Percentiles rank a stretch among this genome's conserved stretches.
Conservation (phyloP, 495 filamentous ascomycete species). For the Aspergillus panamensis region DNA sequence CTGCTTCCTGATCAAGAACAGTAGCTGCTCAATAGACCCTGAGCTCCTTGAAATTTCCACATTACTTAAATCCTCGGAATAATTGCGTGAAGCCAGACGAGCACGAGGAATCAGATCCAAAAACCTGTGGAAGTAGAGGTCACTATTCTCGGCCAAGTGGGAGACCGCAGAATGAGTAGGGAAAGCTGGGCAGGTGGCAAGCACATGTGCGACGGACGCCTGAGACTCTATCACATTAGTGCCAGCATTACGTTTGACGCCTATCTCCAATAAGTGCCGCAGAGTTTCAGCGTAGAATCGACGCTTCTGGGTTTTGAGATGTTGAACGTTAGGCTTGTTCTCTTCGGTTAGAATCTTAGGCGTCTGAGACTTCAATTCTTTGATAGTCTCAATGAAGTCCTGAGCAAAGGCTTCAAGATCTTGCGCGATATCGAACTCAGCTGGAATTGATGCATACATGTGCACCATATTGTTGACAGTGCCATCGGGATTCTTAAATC, state of each 20-base stretch:
- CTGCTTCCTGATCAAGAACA: slow-evolving; percentile 66
- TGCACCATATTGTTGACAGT: slow-evolving; percentile 63
- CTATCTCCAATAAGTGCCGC: slow-evolving; percentile 79
- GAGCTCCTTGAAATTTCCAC: slow-evolving; percentile 73
- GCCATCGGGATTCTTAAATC: slow-evolving; percentile 64
- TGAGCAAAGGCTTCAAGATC: slow-evolving; percentile 64
- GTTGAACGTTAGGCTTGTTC: slow-evolving; percentile 73
- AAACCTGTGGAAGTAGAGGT: slow-evolving; percentile 74
- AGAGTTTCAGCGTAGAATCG: slow-evolving; percentile 85
- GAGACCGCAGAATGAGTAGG: slow-evolving; percentile 20
- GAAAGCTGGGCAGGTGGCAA: slow-evolving; percentile 51
- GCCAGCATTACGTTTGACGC: slow-evolving; percentile 75
- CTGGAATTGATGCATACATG: slow-evolving; percentile 49
- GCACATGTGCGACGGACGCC: slow-evolving; percentile 60
- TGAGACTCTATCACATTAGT: slow-evolving; percentile 67
- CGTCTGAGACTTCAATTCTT: slow-evolving; percentile 73
- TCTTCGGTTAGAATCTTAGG: slow-evolving; percentile 73
- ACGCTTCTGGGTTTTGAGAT: slow-evolving; percentile 87
- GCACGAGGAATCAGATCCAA: slow-evolving; percentile 67
- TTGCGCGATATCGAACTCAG: slow-evolving; percentile 51
- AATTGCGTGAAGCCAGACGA: slow-evolving; percentile 60
- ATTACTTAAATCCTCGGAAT: slow-evolving; percentile 77
- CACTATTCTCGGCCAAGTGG: slow-evolving; percentile 39
- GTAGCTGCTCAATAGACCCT: slow-evolving; percentile 76
- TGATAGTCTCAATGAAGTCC: slow-evolving; percentile 63